These are phyloP conservation scores for Candida glaebosa DNA, from an alignment of 805 yeast species.

Conservation along the genomic window DNA sequence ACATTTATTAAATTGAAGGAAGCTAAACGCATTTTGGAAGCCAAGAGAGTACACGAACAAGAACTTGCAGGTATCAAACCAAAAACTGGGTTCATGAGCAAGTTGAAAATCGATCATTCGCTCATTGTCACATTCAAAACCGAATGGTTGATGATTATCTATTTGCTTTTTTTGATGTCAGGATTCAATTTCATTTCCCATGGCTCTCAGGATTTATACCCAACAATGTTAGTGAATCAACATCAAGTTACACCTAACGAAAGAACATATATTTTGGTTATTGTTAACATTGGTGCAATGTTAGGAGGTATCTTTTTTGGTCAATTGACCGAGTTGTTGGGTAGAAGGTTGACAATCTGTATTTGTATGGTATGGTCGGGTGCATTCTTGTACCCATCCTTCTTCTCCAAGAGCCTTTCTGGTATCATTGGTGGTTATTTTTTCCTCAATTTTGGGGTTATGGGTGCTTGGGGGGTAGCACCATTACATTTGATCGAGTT, in stretches of 20 bases:
- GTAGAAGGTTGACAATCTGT: slow-evolving; percentile 34
- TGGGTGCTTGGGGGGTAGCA: slow-evolving; percentile 68
- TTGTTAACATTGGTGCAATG: slow-evolving; percentile 41
- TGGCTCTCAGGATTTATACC: slow-evolving; percentile 43
- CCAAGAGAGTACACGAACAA: slow-evolving; percentile 20
- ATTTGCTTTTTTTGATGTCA: slow-evolving; percentile 48
- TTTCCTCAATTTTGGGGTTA: slow-evolving; percentile 60
- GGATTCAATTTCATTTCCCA: slow-evolving; percentile 42
- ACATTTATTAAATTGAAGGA: slow-evolving; percentile 43
- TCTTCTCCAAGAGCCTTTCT: slow-evolving; percentile 26
- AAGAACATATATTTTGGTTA: slow-evolving; percentile 37
- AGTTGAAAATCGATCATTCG: slow-evolving; percentile 5
- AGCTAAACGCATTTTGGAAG: slow-evolving; percentile 7
- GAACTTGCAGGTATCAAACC: slow-evolving; percentile 22
- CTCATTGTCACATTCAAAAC: slow-evolving; percentile 20
- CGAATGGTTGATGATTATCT: slow-evolving; percentile 62
- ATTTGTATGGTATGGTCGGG: slow-evolving; percentile 34
- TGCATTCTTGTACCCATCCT: slow-evolving; percentile 42
- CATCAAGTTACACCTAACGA: slow-evolving; percentile 28
- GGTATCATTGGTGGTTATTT: slow-evolving; percentile 55
- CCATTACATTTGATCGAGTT: slow-evolving; percentile 62
- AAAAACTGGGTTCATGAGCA: neutral
- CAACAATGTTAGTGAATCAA: slow-evolving; percentile 36
- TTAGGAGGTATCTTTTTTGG: slow-evolving; percentile 45
- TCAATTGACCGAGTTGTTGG: slow-evolving; percentile 34